Percentiles rank a stretch among this genome's conserved stretches.
Evolutionary conservation across 2,329 filamentous ascomycete genomes (phyloP).

Genomic region (Seiridium cupressi): DNA sequence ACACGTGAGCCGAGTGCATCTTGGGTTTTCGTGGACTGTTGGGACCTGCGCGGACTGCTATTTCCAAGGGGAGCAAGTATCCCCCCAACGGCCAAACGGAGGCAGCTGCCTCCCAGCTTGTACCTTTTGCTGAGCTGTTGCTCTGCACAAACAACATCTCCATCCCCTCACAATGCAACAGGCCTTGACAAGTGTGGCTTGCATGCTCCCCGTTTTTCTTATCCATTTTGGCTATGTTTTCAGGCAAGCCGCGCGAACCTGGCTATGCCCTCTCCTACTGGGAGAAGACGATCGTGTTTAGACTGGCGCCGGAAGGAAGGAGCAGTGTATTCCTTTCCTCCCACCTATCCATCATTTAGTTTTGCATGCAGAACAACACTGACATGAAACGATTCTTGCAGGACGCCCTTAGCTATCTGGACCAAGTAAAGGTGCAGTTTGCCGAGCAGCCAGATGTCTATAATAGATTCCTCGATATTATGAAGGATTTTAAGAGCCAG

Average conservation of each 20-base stretch:
- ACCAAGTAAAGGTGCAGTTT: constrained; percentile 98
- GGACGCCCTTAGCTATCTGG: constrained; percentile 87
- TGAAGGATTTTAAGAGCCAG: constrained; percentile 99
- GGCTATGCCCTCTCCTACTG: neutral
- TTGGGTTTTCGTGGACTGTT: too few species aligned
- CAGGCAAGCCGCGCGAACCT: neutral
- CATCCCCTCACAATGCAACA: neutral
- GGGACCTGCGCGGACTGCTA: too few species aligned
- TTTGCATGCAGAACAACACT: constrained; percentile 12
- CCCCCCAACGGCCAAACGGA: too few species aligned
- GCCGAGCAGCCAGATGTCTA: constrained; percentile 97
- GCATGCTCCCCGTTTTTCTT: neutral
- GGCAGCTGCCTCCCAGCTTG: too few species aligned
- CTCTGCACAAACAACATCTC: too few species aligned
- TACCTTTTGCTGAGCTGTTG: too few species aligned
- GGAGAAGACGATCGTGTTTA: neutral
- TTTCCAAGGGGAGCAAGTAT: too few species aligned
- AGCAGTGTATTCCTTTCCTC: neutral
- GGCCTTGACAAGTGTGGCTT: neutral
- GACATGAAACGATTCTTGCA: constrained; percentile 26
- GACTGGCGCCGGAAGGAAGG: neutral
- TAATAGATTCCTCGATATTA: constrained; percentile 94
- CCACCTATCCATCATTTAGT: too few species aligned
- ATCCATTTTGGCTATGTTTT: neutral
- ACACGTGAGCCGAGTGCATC: too few species aligned